A percentile compares a stretch with the other conserved stretches of the same genome.
Conservation (phyloP, 2,329 filamentous ascomycete species). For the Fusarium tricinctum region DNA sequence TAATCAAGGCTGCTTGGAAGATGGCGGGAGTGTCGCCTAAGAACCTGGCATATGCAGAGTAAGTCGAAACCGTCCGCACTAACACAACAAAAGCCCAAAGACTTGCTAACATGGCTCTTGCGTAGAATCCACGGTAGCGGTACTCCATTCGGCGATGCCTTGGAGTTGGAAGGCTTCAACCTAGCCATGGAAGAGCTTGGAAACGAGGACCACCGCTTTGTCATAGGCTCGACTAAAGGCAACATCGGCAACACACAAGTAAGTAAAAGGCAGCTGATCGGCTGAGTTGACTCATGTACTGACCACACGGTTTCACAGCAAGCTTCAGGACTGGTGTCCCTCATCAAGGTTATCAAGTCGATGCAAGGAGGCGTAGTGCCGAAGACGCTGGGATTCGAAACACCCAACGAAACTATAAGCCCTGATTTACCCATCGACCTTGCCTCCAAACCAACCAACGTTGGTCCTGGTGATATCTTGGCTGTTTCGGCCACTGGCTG, state of each 20-base stretch:
- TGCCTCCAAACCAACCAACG: background rate
- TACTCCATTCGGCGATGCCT: background rate
- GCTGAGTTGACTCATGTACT: background rate
- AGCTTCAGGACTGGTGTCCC: background rate
- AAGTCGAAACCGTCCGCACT: background rate
- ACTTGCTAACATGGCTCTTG: background rate
- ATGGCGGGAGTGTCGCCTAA: background rate
- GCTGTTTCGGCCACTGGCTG: constrained; percentile 1
- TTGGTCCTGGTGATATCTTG: background rate
- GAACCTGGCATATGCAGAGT: constrained; percentile 1
- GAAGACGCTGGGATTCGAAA: background rate
- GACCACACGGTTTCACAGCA: background rate
- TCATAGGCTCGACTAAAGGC: background rate
- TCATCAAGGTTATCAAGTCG: background rate
- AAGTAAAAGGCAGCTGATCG: background rate
- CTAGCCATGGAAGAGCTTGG: background rate
- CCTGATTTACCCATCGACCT: background rate
- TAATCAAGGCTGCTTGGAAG: background rate
- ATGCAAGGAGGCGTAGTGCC: background rate
- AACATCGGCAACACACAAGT: background rate
- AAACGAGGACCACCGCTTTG: constrained; percentile 1
- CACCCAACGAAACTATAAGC: background rate
- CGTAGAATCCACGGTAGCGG: background rate
- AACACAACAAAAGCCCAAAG: background rate
- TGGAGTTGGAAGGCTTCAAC: background rate